Percentiles rank a stretch among this genome's conserved stretches.
These are phyloP conservation scores for Cutaneotrichosporon sp. DNA, from an alignment of 1,284 basidiomycete genomes.

Conservation along the genomic window DNA sequence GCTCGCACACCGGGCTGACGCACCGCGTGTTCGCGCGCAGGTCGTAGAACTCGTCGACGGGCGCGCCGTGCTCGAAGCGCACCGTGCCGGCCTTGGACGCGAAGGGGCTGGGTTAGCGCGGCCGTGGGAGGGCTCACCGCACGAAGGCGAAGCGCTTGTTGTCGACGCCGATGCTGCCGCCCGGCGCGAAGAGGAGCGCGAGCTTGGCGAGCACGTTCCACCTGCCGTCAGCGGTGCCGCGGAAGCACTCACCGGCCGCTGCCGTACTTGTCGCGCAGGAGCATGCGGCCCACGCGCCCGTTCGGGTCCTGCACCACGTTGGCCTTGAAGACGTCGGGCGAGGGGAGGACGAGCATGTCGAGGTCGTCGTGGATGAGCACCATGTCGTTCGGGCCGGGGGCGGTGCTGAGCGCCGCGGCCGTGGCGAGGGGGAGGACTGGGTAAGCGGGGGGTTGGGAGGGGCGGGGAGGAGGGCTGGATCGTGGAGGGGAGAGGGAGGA, in stretches of 20 bases:
- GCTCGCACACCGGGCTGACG: neutral
- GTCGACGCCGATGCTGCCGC: slow-evolving; percentile 15
- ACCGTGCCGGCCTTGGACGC: slow-evolving; percentile 7
- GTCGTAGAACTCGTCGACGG: slow-evolving; percentile 16
- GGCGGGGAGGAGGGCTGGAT: neutral
- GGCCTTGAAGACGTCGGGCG: neutral
- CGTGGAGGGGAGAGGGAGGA: neutral
- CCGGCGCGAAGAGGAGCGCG: slow-evolving; percentile 12
- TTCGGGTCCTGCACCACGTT: slow-evolving; percentile 7
- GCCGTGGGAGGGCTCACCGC: neutral
- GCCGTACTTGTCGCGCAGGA: slow-evolving; percentile 21
- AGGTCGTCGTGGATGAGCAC: slow-evolving; percentile 11
- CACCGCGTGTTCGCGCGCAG: slow-evolving; percentile 18
- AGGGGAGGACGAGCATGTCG: slow-evolving; percentile 7
- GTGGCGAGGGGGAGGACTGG: slow-evolving; percentile 13
- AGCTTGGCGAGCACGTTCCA: slow-evolving; percentile 16
- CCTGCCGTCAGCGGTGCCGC: slow-evolving; percentile 6
- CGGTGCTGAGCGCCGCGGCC: neutral
- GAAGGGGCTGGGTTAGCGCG: slow-evolving; percentile 13
- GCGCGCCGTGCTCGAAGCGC: slow-evolving; percentile 16
- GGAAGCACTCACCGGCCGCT: slow-evolving; percentile 9
- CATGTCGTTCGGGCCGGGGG: slow-evolving; percentile 9
- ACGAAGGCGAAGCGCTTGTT: slow-evolving; percentile 19
- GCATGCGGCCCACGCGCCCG: slow-evolving; percentile 8
- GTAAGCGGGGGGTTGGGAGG: neutral